Evolutionary conservation across 768 basidiomycete species (phyloP).

Genomic region (Lyophyllum atratum): DNA sequence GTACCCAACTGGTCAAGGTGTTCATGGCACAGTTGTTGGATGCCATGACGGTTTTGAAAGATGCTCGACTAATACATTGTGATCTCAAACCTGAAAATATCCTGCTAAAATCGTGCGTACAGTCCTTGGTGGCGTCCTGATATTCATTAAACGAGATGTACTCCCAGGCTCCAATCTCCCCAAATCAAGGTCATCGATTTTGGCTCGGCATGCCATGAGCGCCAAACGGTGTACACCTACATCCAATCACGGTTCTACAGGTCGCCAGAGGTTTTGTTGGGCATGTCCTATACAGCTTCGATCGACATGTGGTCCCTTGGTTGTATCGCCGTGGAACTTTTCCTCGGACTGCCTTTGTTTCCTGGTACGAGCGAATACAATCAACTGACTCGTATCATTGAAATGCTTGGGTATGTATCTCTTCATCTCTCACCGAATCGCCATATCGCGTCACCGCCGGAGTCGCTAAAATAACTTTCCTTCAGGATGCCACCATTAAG

Average conservation of each 20-base stretch:
- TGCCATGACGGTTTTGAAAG: slow-evolving; percentile 89
- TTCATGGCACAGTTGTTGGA: slow-evolving; percentile 97
- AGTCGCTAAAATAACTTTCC: slow-evolving; percentile 7
- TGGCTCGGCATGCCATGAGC: slow-evolving; percentile 97
- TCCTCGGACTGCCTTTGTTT: slow-evolving; percentile 94
- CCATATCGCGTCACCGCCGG: background rate
- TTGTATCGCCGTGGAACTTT: slow-evolving; percentile 97
- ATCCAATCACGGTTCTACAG: slow-evolving; percentile 99
- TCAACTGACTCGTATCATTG: slow-evolving; percentile 93
- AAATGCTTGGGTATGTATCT: slow-evolving; percentile 90
- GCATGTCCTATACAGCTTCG: slow-evolving; percentile 89
- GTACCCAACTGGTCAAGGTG: slow-evolving; percentile 96
- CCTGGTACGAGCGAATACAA: slow-evolving; percentile 99
- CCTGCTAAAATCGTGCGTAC: slow-evolving; percentile 83
- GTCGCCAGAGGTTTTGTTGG: slow-evolving; percentile 94
- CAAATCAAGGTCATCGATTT: slow-evolving; percentile 99
- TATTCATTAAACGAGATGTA: slow-evolving; percentile 2
- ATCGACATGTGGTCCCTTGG: slow-evolving; percentile 99
- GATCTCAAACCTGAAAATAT: slow-evolving; percentile 99
- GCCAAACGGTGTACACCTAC: slow-evolving; percentile 99
- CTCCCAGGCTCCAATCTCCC: slow-evolving; percentile 88
- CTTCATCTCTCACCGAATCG: background rate
- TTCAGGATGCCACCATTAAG: slow-evolving; percentile 83
- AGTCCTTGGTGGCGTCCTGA: background rate
- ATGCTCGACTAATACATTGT: slow-evolving; percentile 95